These are phyloP conservation scores for Pythium brassicae DNA, from an alignment of 352 stramenopile species.

Conservation along the genomic window DNA sequence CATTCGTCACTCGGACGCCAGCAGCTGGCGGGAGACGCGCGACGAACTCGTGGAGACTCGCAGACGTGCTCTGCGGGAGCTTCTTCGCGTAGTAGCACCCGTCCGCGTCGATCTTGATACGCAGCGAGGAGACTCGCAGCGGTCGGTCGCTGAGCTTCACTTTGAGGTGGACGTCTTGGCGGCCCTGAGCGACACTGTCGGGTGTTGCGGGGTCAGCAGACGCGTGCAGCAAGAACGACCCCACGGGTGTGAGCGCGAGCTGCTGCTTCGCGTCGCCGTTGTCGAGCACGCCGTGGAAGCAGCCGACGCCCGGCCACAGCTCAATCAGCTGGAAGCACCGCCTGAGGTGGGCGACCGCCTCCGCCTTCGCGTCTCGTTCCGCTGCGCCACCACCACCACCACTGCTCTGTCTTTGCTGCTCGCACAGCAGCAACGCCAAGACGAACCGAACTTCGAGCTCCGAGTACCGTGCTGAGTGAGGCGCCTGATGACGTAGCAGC, in stretches of 20 bases:
- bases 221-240: slow-evolving; percentile 46
- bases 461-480: slow-evolving; percentile 10
- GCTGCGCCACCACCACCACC: too few relatives aligned
- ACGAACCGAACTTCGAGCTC: slow-evolving; percentile 38
- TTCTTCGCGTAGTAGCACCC: slow-evolving; percentile 37
- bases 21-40: slow-evolving; percentile 29
- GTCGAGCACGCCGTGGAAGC: slow-evolving; percentile 37
- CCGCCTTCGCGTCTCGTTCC: background rate
- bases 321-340: slow-evolving; percentile 48
- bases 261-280: slow-evolving; percentile 23
- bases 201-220: background rate
- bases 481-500: slow-evolving; percentile 11
- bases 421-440: slow-evolving; percentile 19
- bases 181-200: background rate
- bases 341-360: slow-evolving; percentile 17
- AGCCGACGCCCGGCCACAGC: slow-evolving; percentile 45
- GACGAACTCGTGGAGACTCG: slow-evolving; percentile 48
- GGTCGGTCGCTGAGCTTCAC: slow-evolving; percentile 41
- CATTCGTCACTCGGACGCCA: slow-evolving; percentile 27
- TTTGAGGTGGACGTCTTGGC: slow-evolving; percentile 24
- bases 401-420: slow-evolving; percentile 4
- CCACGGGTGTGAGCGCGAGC: slow-evolving; percentile 23
- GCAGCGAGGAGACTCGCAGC: slow-evolving; percentile 31
- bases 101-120: slow-evolving; percentile 25
- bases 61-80: slow-evolving; percentile 20